A percentile compares a stretch with the other conserved stretches of the same genome.
These are phyloP conservation scores for Yarrowia hollandica DNA, from an alignment of 805 yeast genomes.

Conservation along the genomic window DNA sequence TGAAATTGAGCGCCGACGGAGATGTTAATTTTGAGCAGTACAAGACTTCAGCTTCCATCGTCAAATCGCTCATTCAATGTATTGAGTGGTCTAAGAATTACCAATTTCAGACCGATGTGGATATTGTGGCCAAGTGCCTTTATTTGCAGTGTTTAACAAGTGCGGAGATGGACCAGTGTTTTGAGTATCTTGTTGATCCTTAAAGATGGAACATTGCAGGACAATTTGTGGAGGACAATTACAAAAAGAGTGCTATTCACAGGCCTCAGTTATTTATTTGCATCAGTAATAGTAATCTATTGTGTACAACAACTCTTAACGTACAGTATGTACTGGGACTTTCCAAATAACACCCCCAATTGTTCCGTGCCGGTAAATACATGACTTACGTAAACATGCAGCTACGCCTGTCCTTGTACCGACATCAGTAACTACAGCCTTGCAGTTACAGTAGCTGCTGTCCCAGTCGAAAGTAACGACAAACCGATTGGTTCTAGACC, in stretches of 20 bases:
- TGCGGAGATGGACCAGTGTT: slow-evolving; percentile 38
- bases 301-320: background rate
- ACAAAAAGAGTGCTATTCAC: background rate
- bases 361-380: no score
- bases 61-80: slow-evolving; percentile 71
- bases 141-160: slow-evolving; percentile 54
- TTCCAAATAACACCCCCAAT: no score
- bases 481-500: no score
- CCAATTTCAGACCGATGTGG: slow-evolving; percentile 54
- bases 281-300: slow-evolving; percentile 25
- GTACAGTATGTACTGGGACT: no score
- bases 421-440: no score
- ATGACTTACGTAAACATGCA: no score
- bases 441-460: no score
- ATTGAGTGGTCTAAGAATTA: slow-evolving; percentile 84
- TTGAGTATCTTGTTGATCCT: slow-evolving; percentile 26
- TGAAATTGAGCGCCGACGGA: slow-evolving; percentile 38
- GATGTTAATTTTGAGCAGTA: slow-evolving; percentile 77
- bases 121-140: slow-evolving; percentile 76
- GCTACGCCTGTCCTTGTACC: no score
- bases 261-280: slow-evolving; percentile 25
- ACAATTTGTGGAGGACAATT: background rate
- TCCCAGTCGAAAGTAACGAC: no score
- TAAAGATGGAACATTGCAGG: background rate
- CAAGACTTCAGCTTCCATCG: slow-evolving; percentile 71